Base-by-base conservation (phyloP, 208 protist species). In the Trypanosoma caninum region DNA sequence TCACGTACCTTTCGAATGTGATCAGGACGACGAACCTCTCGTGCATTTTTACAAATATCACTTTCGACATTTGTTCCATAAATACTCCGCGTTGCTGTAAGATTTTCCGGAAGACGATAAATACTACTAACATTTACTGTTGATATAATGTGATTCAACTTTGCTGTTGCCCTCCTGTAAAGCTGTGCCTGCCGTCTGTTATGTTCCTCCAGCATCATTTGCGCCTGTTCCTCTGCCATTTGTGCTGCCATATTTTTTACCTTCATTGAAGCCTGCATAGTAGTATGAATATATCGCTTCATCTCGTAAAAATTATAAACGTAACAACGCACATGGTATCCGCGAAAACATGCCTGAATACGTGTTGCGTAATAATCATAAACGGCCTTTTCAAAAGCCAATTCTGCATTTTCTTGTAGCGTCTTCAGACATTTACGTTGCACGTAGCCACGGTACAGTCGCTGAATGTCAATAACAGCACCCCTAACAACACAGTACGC, bases 291-390 rank as follows among this genome's bases (percentile, higher is more conserved):
- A 57, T 89, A 92, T 5, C 35, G 38, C 48, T 81, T 77, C 37
- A 73, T 65, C 0, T 79, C 85, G 56, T 92, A 92, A 59, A 81
- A 92, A 71, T 87, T 76, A 20, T 74, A 58, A 1, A 47, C 41
- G 25, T 73, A 70, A 25, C 69, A 72, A 42, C 84, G 77, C 27
- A 72, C 72, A 27, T 66, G 44, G 52, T 78, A 82, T 11, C 84
- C 81, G 30, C 84, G 74, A 57, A 74, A 92, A 30, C 67, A 74
- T 5, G 84, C 69, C 66, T 92, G 84, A 51, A 92, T 92, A 37
- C 69, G 58, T 2, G 81, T 76, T 14, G 84, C 80, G 30, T 85
- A 92, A 46, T 80, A 78, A 53, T 85, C 53, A 55, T 89, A 92
- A n/a, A 87, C 59, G 13, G 67, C 59, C 35, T 47, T 34, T 9